Conservation (phyloP, 2,329 filamentous ascomycete genomes). For the Hypocrella siamensis region DNA sequence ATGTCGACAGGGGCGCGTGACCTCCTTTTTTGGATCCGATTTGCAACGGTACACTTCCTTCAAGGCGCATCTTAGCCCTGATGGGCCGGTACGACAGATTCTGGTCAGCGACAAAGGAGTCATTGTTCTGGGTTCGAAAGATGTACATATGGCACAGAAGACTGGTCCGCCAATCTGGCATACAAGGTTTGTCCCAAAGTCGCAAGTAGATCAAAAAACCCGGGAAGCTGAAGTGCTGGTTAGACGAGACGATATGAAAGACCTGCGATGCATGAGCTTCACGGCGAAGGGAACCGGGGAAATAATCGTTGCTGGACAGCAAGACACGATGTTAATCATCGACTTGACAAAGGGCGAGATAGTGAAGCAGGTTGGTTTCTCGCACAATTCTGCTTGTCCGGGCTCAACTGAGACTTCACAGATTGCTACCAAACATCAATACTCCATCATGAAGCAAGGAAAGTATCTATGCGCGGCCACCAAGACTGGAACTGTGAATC, state of each 20-base stretch:
- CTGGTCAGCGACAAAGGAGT: slow-evolving; percentile 85
- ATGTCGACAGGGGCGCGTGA: slow-evolving; percentile 58
- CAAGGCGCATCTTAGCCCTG: slow-evolving; percentile 55
- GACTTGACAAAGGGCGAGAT: slow-evolving; percentile 57
- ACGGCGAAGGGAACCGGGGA: slow-evolving; percentile 72
- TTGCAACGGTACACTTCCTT: slow-evolving; percentile 85
- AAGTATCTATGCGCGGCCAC: slow-evolving; percentile 89
- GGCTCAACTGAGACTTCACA: slow-evolving; percentile 9
- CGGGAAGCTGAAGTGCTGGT: slow-evolving; percentile 7
- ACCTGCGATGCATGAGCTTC: slow-evolving; percentile 90
- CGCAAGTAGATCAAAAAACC: neutral
- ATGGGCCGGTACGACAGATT: slow-evolving; percentile 74
- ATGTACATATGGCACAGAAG: slow-evolving; percentile 77
- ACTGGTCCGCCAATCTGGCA: slow-evolving; percentile 82
- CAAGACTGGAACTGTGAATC: slow-evolving; percentile 64
- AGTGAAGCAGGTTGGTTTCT: slow-evolving; percentile 43
- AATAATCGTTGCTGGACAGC: slow-evolving; percentile 74
- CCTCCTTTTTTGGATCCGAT: slow-evolving; percentile 75
- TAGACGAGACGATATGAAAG: slow-evolving; percentile 62
- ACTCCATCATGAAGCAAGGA: slow-evolving; percentile 82
- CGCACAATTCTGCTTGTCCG: too few relatives aligned
- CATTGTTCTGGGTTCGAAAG: slow-evolving; percentile 65
- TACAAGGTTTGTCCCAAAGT: slow-evolving; percentile 42
- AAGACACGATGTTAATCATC: slow-evolving; percentile 70
- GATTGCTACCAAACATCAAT: slow-evolving; percentile 49